Percentiles rank a stretch among this genome's conserved stretches.
These are phyloP conservation scores for Boletus patriciae DNA, from an alignment of 768 basidiomycete genomes.

Conservation along the genomic window DNA sequence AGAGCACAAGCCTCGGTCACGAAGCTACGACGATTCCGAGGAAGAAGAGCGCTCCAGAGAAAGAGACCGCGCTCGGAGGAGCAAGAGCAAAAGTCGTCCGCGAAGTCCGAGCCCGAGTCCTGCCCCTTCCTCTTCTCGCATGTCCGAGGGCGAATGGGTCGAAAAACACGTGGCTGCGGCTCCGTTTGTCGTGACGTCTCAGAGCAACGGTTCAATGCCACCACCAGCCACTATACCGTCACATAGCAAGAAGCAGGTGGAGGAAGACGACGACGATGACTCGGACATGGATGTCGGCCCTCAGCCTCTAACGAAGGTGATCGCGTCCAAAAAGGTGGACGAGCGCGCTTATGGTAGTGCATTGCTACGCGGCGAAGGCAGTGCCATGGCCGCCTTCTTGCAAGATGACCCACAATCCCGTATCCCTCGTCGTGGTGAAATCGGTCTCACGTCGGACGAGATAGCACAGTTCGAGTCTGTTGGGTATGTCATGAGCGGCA, in stretches of 20 bases:
- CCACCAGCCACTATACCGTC: constrained; percentile 22
- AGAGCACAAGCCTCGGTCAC: constrained; percentile 38
- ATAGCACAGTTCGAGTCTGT: constrained; percentile 86
- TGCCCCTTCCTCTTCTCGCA: constrained; percentile 28
- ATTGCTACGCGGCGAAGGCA: constrained; percentile 91
- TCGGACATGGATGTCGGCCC: constrained; percentile 79
- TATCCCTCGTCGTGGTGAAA: constrained; percentile 98
- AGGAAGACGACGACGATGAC: constrained; percentile 34
- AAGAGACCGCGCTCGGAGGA: constrained; percentile 28
- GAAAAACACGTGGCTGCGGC: constrained; percentile 47
- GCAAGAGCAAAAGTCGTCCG: constrained; percentile 35
- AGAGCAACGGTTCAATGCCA: constrained; percentile 24
- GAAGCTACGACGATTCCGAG: constrained; percentile 36
- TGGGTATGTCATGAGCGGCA: constrained; percentile 98
- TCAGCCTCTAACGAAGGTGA: constrained; percentile 52
- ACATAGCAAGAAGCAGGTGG: constrained; percentile 15
- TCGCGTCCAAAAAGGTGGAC: constrained; percentile 56
- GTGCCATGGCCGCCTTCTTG: constrained; percentile 97
- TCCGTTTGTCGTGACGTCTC: constrained; percentile 27
- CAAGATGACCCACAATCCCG: constrained; percentile 79
- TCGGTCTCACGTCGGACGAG: constrained; percentile 84
- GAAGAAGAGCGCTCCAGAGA: constrained; percentile 39
- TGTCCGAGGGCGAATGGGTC: constrained; percentile 62
- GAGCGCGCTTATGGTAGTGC: constrained; percentile 89
- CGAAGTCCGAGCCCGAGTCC: constrained; percentile 36